Evolutionary conservation across 2,329 filamentous ascomycete genomes (phyloP), one percentile per base, ranked within the genome.

Genomic region (Pestalotiopsis sp.): DNA sequence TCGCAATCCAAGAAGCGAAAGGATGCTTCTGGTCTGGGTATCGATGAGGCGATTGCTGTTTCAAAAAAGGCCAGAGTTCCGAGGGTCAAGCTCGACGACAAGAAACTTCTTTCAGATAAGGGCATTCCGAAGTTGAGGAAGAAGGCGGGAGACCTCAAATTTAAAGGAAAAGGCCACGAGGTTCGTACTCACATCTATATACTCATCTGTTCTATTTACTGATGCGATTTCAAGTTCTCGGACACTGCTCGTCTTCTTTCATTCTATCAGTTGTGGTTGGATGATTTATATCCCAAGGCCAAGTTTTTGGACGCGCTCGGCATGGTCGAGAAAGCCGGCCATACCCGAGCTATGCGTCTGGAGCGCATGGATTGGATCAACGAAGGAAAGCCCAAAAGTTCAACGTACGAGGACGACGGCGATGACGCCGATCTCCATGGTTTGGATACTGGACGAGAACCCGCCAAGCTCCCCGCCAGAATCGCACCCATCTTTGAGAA

Each of bases 261-360:
- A 27, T 93, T 97, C 78, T 99, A 98, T 78, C 96, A 98, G 78
- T 81, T 97, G 68, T 99, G 96, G 96, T 91, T 99, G 2, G 95
- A 99, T 80, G 94, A 98, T 76, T 85, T 99, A 13, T 99, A 95
- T 76, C 96, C 96, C 13, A 94, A 97, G 76, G 96, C 95, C 4
- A 95, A 94, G 76, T 99, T 99, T 76, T 88, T 93, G 62, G 96
- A 99, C 76, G 96, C 93, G 2, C 84, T 98, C 6, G 84, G 87
- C 52, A 97, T 98, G 84, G 93, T 98, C 2, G 96, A 99, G 79
- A 98, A 97, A 81, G 86, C 94, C 0, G 96, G 96, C 1, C 96
- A 98, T 80, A 94, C 92, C 74, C 95, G 93, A 77, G 85, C 86
- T 14, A 87, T 98, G 78, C 89, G 93, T 72, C 87, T 89, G 39